phyloP scores from a whole-genome alignment of 2,329 filamentous ascomycete genomes.

The Alternaria gansuensis region DNA sequence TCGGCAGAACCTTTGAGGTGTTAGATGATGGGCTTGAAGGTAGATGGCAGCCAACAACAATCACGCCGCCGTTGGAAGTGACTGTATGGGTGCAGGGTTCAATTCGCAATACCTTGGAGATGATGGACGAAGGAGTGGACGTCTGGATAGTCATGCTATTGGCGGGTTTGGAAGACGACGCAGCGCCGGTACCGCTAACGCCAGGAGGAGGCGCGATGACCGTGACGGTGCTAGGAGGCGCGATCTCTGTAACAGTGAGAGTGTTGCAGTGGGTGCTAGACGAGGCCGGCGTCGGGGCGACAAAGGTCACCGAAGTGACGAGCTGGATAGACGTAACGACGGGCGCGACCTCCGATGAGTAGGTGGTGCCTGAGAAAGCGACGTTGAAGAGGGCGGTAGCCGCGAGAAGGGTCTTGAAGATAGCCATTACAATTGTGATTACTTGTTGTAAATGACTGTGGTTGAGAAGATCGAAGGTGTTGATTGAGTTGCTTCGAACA shows the following conservation, averaged over 20 bases:
- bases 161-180: neutral
- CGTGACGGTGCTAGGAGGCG: slow-evolving; percentile 6
- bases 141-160: neutral
- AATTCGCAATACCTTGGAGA: neutral
- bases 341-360: slow-evolving; percentile 6
- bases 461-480: slow-evolving; percentile 7
- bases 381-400: slow-evolving; percentile 16
- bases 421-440: slow-evolving; percentile 13
- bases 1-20: neutral
- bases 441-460: slow-evolving; percentile 6
- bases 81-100: neutral
- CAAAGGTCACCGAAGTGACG: slow-evolving; percentile 8
- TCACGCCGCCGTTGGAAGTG: neutral
- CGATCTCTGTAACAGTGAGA: slow-evolving; percentile 10
- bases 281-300: neutral
- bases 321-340: slow-evolving; percentile 15
- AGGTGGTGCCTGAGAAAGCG: slow-evolving; percentile 12
- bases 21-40: neutral
- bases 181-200: neutral
- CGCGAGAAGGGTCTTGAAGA: slow-evolving; percentile 16
- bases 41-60: neutral
- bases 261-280: slow-evolving; percentile 8
- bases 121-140: neutral
- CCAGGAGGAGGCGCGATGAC: slow-evolving; percentile 9
- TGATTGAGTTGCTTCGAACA: slow-evolving; percentile 5